Evolutionary conservation across 1,284 basidiomycete genomes (phyloP).

Genomic region (Austroboletus niveus): DNA sequence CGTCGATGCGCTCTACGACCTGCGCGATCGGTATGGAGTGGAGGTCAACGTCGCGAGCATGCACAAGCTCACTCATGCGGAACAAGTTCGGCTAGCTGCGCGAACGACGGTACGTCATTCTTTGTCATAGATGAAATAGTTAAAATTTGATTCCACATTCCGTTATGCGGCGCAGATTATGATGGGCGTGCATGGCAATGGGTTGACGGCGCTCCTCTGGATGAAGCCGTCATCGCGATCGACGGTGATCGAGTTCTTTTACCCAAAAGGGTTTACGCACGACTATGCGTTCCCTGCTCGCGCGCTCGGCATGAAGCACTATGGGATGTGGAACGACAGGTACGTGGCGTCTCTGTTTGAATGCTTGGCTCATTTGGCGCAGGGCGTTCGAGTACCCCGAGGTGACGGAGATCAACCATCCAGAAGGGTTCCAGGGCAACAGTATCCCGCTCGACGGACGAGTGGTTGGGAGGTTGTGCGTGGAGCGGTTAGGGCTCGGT

Average conservation of each 20-base stretch:
- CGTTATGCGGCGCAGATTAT: conserved; percentile 53
- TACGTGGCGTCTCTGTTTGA: conserved; percentile 24
- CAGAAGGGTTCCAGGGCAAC: conserved; percentile 56
- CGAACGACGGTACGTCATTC: conserved; percentile 68
- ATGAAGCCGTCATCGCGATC: conserved; percentile 75
- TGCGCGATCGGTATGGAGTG: conserved; percentile 72
- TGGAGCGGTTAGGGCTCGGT: conserved; percentile 38
- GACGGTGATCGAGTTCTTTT: conserved; percentile 90
- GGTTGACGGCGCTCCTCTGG: conserved; percentile 80
- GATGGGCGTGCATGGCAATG: conserved; percentile 88
- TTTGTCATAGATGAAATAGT: background rate
- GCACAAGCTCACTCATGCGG: conserved; percentile 74
- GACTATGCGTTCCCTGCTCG: conserved; percentile 84
- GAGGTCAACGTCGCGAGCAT: conserved; percentile 84
- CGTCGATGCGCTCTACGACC: conserved; percentile 58
- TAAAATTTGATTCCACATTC: background rate
- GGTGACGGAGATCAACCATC: conserved; percentile 45
- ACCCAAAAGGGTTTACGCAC: conserved; percentile 78
- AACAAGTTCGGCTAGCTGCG: conserved; percentile 76
- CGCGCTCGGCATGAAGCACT: conserved; percentile 81
- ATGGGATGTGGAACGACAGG: conserved; percentile 76
- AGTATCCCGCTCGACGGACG: conserved; percentile 51
- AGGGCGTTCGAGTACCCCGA: conserved; percentile 54
- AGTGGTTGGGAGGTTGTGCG: conserved; percentile 45
- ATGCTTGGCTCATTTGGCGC: too few relatives aligned